These are phyloP conservation scores for Podaxis sp. DNA, from an alignment of 768 basidiomycete species.

Conservation along the genomic window DNA sequence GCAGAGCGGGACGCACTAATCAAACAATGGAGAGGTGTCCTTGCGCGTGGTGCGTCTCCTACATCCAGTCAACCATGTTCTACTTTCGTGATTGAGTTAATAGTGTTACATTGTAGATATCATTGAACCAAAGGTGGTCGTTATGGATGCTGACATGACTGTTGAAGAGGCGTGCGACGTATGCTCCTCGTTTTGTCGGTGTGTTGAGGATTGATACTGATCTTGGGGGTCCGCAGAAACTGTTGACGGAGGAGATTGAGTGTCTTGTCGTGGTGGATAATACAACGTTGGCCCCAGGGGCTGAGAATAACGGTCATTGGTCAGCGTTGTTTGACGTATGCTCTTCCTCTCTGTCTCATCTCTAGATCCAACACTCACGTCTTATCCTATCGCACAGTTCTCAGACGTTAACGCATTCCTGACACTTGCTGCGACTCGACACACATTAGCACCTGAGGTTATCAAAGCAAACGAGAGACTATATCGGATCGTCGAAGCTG, in stretches of 20 bases:
- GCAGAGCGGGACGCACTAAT: conserved; percentile 46
- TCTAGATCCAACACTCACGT: conserved; percentile 4
- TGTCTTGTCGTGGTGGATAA: conserved; percentile 59
- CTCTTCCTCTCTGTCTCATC: conserved; percentile 7
- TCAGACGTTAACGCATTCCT: conserved; percentile 89
- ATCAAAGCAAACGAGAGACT: conserved; percentile 58
- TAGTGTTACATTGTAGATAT: conserved; percentile 45
- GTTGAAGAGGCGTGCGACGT: conserved; percentile 87
- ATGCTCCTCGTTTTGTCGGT: conserved; percentile 21
- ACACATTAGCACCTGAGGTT: conserved; percentile 64
- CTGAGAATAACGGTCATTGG: conserved; percentile 30
- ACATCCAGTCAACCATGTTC: neutral
- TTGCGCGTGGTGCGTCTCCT: conserved; percentile 54
- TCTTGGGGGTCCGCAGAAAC: neutral
- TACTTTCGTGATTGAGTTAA: neutral
- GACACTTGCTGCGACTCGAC: conserved; percentile 77
- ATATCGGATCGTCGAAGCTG: conserved; percentile 71
- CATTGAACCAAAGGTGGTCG: conserved; percentile 66
- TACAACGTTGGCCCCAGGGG: conserved; percentile 7
- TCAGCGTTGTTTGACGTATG: conserved; percentile 78
- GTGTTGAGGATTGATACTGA: neutral
- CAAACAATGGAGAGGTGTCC: conserved; percentile 51
- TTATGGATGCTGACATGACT: conserved; percentile 66
- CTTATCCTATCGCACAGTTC: conserved; percentile 42
- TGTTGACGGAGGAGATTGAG: conserved; percentile 47